Conservation (phyloP, 495 filamentous ascomycete species). For the Penicillium tannophilum region DNA sequence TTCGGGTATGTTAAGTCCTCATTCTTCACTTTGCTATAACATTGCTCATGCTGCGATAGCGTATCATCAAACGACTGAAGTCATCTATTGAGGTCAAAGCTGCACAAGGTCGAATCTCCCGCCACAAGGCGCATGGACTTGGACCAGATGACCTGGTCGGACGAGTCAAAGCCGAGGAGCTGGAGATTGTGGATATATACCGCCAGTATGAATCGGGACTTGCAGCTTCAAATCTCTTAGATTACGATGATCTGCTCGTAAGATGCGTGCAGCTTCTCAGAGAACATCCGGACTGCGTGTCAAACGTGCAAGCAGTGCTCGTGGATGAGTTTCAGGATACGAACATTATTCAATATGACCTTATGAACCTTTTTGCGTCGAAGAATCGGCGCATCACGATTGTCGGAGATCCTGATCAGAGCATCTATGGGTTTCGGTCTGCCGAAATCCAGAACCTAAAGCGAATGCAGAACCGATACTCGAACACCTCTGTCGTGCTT, state of each 20-base stretch:
- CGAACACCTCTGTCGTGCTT: conserved; percentile 75
- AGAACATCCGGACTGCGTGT: conserved; percentile 78
- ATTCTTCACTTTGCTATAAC: conserved; percentile 3
- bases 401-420: conserved; percentile 97
- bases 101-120: conserved; percentile 78
- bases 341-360: conserved; percentile 90
- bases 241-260: conserved; percentile 93
- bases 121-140: conserved; percentile 75
- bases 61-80: conserved; percentile 76
- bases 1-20: conserved; percentile 44
- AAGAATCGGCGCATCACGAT: conserved; percentile 76
- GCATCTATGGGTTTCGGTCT: conserved; percentile 97
- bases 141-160: conserved; percentile 45
- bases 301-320: conserved; percentile 86
- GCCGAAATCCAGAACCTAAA: conserved; percentile 91
- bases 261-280: conserved; percentile 81
- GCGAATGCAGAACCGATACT: conserved; percentile 74
- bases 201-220: conserved; percentile 77
- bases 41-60: conserved; percentile 35
- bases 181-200: conserved; percentile 76
- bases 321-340: conserved; percentile 99
- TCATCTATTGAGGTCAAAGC: conserved; percentile 67
- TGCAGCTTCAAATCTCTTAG: conserved; percentile 76
- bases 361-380: conserved; percentile 89
- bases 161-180: conserved; percentile 54